Percentiles rank a stretch among this genome's conserved stretches.
These are phyloP conservation scores for Tulasnella sp. DNA, from an alignment of 768 basidiomycete genomes.

Conservation along the genomic window DNA sequence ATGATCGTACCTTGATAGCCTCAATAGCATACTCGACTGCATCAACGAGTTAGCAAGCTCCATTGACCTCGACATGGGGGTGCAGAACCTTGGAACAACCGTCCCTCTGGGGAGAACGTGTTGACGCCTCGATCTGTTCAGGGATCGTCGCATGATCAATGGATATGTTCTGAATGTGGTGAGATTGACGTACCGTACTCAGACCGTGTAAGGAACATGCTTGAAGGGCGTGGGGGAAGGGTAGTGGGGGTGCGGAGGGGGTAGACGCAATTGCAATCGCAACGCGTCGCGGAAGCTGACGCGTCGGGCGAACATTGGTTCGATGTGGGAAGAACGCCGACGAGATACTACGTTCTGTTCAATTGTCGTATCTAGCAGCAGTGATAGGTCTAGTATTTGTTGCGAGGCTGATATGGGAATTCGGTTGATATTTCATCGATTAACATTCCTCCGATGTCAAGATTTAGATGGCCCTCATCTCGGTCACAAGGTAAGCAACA, in stretches of 20 bases:
- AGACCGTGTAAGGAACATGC: constrained; percentile 89
- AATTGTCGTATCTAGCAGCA: too few species aligned
- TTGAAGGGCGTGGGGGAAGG: not conserved
- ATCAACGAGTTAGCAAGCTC: not conserved
- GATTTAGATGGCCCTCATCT: too few species aligned
- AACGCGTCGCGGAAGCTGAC: constrained; percentile 11
- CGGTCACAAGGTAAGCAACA: too few species aligned
- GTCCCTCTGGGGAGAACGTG: constrained; percentile 97
- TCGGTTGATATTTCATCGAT: too few species aligned
- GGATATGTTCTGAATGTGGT: not conserved
- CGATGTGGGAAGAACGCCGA: too few species aligned
- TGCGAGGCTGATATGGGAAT: too few species aligned
- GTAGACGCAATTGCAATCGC: not conserved
- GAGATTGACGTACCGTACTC: constrained; percentile 58
- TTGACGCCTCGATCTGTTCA: constrained; percentile 84
- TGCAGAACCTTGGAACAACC: constrained; percentile 83
- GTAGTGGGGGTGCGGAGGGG: not conserved
- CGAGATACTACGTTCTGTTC: too few species aligned
- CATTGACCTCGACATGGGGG: not conserved
- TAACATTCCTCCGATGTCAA: too few species aligned
- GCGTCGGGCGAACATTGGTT: too few species aligned
- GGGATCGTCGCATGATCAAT: not conserved
- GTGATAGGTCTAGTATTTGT: too few species aligned
- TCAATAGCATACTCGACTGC: constrained; percentile 99
- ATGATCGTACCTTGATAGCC: constrained; percentile 70